Conservation (phyloP, 1,284 basidiomycete species). For the Trichosporon inkin region DNA sequence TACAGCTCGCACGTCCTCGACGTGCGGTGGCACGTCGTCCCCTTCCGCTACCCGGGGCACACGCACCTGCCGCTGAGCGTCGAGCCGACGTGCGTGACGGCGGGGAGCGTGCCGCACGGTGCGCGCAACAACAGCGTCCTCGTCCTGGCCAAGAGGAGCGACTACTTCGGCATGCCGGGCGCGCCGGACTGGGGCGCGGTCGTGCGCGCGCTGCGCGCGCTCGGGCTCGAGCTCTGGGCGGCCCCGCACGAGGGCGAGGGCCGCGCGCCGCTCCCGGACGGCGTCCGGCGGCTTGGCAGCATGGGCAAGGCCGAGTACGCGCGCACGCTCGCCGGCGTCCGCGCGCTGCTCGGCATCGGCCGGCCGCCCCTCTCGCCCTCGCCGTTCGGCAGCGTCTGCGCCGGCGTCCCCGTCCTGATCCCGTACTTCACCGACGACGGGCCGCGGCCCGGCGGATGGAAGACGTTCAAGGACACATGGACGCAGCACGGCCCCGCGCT, state of each 20-base stretch:
- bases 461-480: background rate
- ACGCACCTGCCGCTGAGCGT: conserved; percentile 43
- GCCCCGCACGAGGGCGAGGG: conserved; percentile 32
- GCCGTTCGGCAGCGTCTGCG: conserved; percentile 41
- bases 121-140: conserved; percentile 35
- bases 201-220: background rate
- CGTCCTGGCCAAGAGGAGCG: conserved; percentile 36
- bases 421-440: conserved; percentile 28
- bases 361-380: conserved; percentile 40
- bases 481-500: conserved; percentile 43
- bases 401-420: conserved; percentile 45
- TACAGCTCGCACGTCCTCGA: conserved; percentile 46
- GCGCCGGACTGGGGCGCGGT: conserved; percentile 9
- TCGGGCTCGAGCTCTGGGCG: conserved; percentile 31
- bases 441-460: background rate
- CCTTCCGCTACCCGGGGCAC: conserved; percentile 35
- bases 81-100: conserved; percentile 36
- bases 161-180: conserved; percentile 16
- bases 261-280: conserved; percentile 35
- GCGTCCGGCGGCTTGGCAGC: conserved; percentile 26
- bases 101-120: conserved; percentile 27
- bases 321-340: conserved; percentile 31
- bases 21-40: conserved; percentile 40
- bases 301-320: conserved; percentile 33
- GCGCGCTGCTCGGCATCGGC: conserved; percentile 44